Conservation (phyloP, 345 rosid species). For the Syzygium aromaticum region DNA sequence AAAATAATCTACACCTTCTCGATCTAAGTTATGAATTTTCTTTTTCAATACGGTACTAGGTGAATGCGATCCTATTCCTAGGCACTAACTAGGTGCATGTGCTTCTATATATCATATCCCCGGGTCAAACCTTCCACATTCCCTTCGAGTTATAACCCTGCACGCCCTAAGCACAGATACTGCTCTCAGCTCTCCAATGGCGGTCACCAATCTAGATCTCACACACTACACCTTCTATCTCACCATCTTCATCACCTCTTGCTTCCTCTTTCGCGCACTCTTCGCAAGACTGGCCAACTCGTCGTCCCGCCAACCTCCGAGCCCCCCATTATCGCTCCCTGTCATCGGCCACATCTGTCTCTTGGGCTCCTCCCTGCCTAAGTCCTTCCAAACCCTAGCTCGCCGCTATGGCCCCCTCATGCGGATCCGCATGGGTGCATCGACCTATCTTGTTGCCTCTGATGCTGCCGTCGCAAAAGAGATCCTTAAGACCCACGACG, state of each 20-base stretch:
- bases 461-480: conserved; percentile 28
- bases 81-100: not conserved
- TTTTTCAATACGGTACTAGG: not conserved
- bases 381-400: conserved; percentile 30
- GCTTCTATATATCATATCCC: not conserved
- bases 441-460: conserved; percentile 31
- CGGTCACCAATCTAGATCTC: not conserved
- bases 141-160: not conserved
- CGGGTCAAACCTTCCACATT: not conserved
- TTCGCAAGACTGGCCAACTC: not conserved
- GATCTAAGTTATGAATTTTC: not conserved
- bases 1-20: not conserved
- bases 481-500: conserved; percentile 35
- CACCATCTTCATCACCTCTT: conserved; percentile 7
- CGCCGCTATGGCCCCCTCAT: conserved; percentile 37
- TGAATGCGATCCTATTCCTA: not conserved
- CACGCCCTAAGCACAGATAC: not conserved
- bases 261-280: conserved; percentile 8
- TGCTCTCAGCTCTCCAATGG: not conserved
- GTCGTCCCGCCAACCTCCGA: conserved; percentile 11
- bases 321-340: conserved; percentile 32
- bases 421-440: conserved; percentile 28
- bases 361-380: conserved; percentile 21
- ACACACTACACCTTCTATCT: not conserved
- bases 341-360: conserved; percentile 51